Evolutionary conservation across 129 eudicot species (phyloP), one percentile per base, ranked within the genome.

Genomic region (Pseudognaphalium luteoalbum): DNA sequence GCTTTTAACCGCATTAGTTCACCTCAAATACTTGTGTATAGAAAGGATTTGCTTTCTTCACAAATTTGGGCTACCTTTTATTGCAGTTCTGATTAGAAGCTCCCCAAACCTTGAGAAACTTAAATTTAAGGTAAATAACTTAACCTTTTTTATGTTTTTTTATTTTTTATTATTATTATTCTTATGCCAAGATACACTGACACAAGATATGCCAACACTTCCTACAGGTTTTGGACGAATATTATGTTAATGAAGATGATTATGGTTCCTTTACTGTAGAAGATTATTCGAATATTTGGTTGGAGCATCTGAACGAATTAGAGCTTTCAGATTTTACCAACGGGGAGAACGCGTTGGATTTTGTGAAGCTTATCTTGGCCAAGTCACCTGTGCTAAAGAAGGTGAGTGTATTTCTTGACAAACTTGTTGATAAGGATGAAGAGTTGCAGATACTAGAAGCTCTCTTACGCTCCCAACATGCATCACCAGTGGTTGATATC

Each of bases 271-370:
- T 64, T 16, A 32, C 25, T 32, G 0, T 2, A 5, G 4, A 64
- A 32, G 39, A 15, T 32, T 29, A 14, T 30, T 16, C 42, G 5
- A n/a, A 16, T 64, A 64, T 30, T 30, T 32, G 69, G 44, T 1
- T 64, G 69, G 69, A 64, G 39, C 69, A 64, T 64, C 20, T 64
- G 44, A 64, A 2, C 4, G 69, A 32, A 64, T 64, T 64, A 14
- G 69, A 64, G 69, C 10, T 64, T 64, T 6, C 7, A 1, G 19
- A 5, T 1, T 30, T 64, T 16, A 64, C 20, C 11, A 17, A 9
- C 14, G 20, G n/a, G 39, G 9, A 64, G 69, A 30, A 1, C 32
- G 41, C 32, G 8, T 64, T 64, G 39, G 41, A 29, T 7, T 29
- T 32, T 34, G 37, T 64, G 69, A 64, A 19, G 25, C 28, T 25